phyloP scores from a whole-genome alignment of 352 stramenopile genomes.

The Globisporangium barbulae region DNA sequence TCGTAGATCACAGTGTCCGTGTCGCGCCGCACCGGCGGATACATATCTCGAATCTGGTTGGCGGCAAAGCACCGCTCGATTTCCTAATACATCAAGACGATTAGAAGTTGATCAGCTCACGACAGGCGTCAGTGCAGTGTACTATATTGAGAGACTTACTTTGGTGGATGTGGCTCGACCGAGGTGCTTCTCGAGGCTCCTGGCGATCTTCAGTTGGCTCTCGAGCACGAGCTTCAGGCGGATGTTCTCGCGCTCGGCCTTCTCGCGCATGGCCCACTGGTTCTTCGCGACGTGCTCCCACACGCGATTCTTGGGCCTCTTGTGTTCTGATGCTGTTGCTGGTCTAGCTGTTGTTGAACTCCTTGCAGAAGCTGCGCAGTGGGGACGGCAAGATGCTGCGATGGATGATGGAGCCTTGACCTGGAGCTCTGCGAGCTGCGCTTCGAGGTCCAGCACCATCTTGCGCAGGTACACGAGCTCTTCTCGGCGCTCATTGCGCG shows the following conservation, averaged over 20 bases:
- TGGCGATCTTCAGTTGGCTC: slow-evolving; percentile 58
- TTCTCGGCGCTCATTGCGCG: slow-evolving; percentile 27
- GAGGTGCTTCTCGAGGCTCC: slow-evolving; percentile 35
- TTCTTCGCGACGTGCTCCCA: slow-evolving; percentile 9
- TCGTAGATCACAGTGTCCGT: slow-evolving; percentile 15
- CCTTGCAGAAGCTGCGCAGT: no score
- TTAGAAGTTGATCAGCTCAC: no score
- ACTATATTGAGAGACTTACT: slow-evolving; percentile 16
- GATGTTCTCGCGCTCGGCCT: slow-evolving; percentile 55
- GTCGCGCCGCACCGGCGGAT: neutral
- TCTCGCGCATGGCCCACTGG: slow-evolving; percentile 22
- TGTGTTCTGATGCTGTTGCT: neutral
- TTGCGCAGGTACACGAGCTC: slow-evolving; percentile 33
- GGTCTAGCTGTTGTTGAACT: neutral
- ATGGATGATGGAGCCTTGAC: neutral
- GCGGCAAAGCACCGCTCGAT: slow-evolving; percentile 1
- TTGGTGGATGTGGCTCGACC: neutral
- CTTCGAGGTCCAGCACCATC: slow-evolving; percentile 28
- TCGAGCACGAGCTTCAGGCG: slow-evolving; percentile 42
- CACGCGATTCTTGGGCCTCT: neutral
- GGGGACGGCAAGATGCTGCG: neutral
- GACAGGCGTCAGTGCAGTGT: neutral
- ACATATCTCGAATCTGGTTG: neutral
- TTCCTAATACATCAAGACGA: neutral
- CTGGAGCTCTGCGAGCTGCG: slow-evolving; percentile 16